These are phyloP conservation scores for Drosera capensis DNA, from an alignment of 148 eudicot species.

Conservation along the genomic window DNA sequence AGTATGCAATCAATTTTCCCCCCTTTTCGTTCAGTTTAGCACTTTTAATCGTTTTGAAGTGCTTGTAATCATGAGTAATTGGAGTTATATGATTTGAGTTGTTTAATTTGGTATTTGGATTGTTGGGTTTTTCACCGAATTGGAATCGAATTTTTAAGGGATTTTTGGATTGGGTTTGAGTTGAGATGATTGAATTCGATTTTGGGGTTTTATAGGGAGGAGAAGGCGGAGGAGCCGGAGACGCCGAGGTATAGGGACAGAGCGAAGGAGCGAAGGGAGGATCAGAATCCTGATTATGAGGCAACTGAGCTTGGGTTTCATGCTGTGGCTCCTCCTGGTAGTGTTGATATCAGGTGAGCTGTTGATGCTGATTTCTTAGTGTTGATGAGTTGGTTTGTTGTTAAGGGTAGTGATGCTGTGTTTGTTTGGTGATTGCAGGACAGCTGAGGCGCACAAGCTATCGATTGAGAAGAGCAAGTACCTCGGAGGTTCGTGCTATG, in stretches of 20 bases:
- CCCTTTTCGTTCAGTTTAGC: too few species aligned
- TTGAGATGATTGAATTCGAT: too few species aligned
- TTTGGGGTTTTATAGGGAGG: conserved; percentile 67
- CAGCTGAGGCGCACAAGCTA: conserved; percentile 78
- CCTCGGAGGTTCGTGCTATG: conserved; percentile 69
- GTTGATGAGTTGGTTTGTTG: neutral
- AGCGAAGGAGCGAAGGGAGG: conserved; percentile 93
- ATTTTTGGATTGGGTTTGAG: too few species aligned
- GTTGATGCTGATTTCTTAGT: neutral
- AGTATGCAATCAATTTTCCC: conserved; percentile 9
- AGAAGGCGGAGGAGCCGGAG: conserved; percentile 78
- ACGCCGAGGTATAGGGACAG: conserved; percentile 74
- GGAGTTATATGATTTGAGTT: too few species aligned
- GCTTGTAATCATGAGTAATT: too few species aligned
- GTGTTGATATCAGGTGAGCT: conserved; percentile 53
- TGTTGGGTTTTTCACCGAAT: too few species aligned
- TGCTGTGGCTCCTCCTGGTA: conserved; percentile 97
- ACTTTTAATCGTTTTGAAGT: too few species aligned
- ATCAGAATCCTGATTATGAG: conserved; percentile 95
- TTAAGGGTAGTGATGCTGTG: neutral
- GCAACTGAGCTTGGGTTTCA: conserved; percentile 71
- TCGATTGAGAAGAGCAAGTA: conserved; percentile 99
- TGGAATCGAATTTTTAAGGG: too few species aligned
- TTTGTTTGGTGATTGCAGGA: conserved; percentile 24
- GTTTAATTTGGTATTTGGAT: too few species aligned